These are phyloP conservation scores for Carex littledalei DNA, from an alignment of 176 grass and related monocot species.

Conservation along the genomic window DNA sequence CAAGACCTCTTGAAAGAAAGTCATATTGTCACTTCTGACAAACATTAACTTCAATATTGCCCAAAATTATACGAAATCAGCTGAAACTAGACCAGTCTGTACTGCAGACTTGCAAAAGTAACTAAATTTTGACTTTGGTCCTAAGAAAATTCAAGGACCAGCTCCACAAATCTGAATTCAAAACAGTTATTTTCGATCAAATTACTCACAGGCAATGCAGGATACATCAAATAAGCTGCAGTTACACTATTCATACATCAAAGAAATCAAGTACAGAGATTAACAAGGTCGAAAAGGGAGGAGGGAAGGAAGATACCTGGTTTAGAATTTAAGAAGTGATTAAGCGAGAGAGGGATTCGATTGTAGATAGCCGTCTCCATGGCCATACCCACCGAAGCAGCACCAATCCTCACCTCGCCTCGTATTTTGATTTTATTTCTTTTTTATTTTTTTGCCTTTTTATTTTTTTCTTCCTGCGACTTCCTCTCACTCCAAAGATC, in stretches of 20 bases:
- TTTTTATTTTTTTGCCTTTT: neutral
- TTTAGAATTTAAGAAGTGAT: neutral
- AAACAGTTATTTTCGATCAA: neutral
- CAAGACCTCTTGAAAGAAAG: neutral
- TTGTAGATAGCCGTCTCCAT: constrained; percentile 23
- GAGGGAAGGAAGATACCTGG: neutral
- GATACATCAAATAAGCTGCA: neutral
- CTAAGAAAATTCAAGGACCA: neutral
- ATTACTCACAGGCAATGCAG: neutral
- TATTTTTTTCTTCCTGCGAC: neutral
- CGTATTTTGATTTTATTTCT: neutral
- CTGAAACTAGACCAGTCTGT: neutral
- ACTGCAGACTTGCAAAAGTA: neutral
- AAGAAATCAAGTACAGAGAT: neutral
- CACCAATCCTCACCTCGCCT: neutral
- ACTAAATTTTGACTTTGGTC: neutral
- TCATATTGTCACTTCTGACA: neutral
- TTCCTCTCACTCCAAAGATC: neutral
- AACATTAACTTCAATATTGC: neutral
- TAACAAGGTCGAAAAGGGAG: neutral
- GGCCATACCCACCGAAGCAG: neutral
- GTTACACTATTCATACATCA: neutral
- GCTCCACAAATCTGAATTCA: neutral
- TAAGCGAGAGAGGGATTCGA: constrained; percentile 10
- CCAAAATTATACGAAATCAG: neutral